These are phyloP conservation scores for Spergularia azorica DNA, from an alignment of 179 eudicot species.

Conservation along the genomic window DNA sequence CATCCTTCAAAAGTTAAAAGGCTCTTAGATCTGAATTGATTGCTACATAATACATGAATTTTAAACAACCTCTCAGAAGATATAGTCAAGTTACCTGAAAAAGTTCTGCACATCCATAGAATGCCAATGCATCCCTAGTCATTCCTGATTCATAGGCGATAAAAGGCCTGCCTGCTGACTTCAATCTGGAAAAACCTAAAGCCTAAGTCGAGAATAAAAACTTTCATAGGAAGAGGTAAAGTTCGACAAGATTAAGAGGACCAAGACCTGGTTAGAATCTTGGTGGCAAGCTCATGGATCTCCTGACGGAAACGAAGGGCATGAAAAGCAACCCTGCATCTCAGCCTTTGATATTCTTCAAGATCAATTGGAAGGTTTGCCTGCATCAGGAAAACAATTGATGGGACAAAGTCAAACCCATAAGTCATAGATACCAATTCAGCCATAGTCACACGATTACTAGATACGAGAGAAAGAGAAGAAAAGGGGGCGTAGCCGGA, in stretches of 20 bases:
- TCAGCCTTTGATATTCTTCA: constrained; percentile 83
- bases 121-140: constrained; percentile 90
- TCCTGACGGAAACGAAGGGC: constrained; percentile 76
- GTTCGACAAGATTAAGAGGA: neutral
- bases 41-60: constrained; percentile 10
- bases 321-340: constrained; percentile 88
- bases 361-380: constrained; percentile 71
- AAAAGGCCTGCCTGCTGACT: constrained; percentile 70
- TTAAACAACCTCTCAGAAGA: neutral
- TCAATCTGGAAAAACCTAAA: constrained; percentile 42
- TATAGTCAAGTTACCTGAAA: constrained; percentile 58
- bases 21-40: neutral
- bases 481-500: neutral
- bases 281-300: constrained; percentile 76
- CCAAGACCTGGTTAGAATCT: constrained; percentile 59
- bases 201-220: constrained; percentile 11
- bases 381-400: constrained; percentile 30
- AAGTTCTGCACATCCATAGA: constrained; percentile 92
- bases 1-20: constrained; percentile 58
- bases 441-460: neutral
- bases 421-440: neutral
- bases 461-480: neutral
- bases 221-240: no score
- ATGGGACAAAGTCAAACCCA: neutral
- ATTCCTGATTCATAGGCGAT: constrained; percentile 90